Conservation (phyloP, 1,284 basidiomycete genomes). For the Ustilago nuda region DNA sequence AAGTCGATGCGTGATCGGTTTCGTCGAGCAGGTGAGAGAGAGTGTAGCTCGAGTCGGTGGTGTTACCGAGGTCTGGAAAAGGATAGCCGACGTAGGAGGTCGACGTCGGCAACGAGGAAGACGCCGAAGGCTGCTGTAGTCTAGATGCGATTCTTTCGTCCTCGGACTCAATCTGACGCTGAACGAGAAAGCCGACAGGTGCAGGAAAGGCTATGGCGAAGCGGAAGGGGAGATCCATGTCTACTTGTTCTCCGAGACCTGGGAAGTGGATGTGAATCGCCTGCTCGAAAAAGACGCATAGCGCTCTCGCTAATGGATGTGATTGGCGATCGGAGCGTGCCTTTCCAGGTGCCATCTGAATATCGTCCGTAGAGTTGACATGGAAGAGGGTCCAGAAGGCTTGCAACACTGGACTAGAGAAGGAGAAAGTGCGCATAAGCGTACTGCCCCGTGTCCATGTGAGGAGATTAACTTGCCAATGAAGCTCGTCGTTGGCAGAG, state of each 20-base stretch:
- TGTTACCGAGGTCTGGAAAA: constrained; percentile 30
- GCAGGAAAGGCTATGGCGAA: constrained; percentile 49
- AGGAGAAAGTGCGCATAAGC: constrained; percentile 53
- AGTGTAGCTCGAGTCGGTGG: constrained; percentile 31
- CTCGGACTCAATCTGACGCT: constrained; percentile 52
- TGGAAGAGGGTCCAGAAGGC: constrained; percentile 60
- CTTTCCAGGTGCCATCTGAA: constrained; percentile 39
- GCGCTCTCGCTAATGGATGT: constrained; percentile 24
- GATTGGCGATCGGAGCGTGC: neutral
- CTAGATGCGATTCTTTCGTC: constrained; percentile 39
- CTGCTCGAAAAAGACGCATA: constrained; percentile 61
- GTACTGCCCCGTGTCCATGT: constrained; percentile 51
- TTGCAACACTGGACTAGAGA: constrained; percentile 40
- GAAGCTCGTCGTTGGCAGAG: constrained; percentile 40
- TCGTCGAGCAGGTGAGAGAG: constrained; percentile 26
- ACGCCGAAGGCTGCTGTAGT: constrained; percentile 9
- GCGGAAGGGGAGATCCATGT: constrained; percentile 54
- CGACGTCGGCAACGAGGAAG: constrained; percentile 4
- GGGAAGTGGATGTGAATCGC: constrained; percentile 57
- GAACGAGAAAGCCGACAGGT: constrained; percentile 52
- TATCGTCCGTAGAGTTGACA: constrained; percentile 28
- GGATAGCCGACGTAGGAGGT: constrained; percentile 19
- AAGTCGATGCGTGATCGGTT: constrained; percentile 21
- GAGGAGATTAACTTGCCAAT: constrained; percentile 44
- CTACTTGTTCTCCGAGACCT: constrained; percentile 48